phyloP scores from a whole-genome alignment of 768 basidiomycete genomes.

The Gelatoporia subvermispora region DNA sequence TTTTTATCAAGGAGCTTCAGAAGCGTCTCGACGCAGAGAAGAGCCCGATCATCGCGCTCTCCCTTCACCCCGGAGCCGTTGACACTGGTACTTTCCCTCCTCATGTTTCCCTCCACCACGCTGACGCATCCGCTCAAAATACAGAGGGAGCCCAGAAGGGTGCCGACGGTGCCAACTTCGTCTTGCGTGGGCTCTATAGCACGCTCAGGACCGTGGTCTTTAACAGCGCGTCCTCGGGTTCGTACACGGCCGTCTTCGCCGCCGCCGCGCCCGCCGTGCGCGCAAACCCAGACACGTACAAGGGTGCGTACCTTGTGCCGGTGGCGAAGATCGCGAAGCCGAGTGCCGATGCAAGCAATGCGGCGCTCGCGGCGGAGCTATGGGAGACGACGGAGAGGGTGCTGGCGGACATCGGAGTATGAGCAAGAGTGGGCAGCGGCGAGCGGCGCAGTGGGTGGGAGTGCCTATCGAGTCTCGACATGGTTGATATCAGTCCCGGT shows the following conservation, averaged over 20 bases:
- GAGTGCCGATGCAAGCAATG: conserved; percentile 21
- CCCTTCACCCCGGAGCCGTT: conserved; percentile 40
- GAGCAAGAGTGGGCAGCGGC: not conserved
- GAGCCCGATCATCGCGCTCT: conserved; percentile 34
- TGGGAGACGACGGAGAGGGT: conserved; percentile 34
- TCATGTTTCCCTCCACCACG: not conserved
- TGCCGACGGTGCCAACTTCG: conserved; percentile 4
- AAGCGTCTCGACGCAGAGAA: conserved; percentile 34
- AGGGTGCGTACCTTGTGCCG: conserved; percentile 12
- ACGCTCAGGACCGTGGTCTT: conserved; percentile 9
- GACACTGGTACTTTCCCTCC: conserved; percentile 25
- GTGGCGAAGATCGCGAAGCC: conserved; percentile 1
- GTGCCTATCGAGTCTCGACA: no score
- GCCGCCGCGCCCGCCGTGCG: conserved; percentile 16
- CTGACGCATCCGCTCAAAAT: not conserved
- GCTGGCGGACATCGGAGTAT: conserved; percentile 23
- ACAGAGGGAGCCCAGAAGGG: conserved; percentile 12
- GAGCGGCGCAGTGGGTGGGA: no score
- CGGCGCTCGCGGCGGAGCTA: conserved; percentile 33
- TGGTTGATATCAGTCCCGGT: no score
- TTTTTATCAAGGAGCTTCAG: conserved; percentile 49
- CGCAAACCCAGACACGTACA: conserved; percentile 5
- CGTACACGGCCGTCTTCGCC: conserved; percentile 16
- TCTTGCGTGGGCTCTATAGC: conserved; percentile 4
- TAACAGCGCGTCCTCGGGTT: conserved; percentile 9